Conservation (phyloP, 2,329 filamentous ascomycete genomes). For the Torrubiella hemipterigena region DNA sequence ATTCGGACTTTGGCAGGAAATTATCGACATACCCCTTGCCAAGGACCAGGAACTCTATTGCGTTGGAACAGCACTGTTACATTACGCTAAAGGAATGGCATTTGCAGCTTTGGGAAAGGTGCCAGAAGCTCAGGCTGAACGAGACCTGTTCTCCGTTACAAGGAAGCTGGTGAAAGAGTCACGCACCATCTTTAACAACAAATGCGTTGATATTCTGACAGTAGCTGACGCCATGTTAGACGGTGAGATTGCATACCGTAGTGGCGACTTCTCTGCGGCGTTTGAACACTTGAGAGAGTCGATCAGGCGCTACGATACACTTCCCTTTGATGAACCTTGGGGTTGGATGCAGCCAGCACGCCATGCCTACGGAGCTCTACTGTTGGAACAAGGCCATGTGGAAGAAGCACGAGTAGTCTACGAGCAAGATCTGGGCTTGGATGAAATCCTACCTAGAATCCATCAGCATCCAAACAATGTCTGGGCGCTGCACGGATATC, state of each 20-base stretch:
- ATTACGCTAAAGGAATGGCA: constrained; percentile 60
- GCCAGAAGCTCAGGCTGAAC: constrained; percentile 39
- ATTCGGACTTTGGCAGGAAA: constrained; percentile 60
- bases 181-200: constrained; percentile 37
- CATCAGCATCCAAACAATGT: constrained; percentile 61
- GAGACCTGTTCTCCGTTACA: constrained; percentile 37
- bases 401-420: constrained; percentile 47
- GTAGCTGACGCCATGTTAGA: constrained; percentile 58
- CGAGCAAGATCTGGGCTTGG: constrained; percentile 47
- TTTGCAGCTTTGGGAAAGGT: constrained; percentile 45
- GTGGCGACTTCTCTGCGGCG: constrained; percentile 42
- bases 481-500: constrained; percentile 62
- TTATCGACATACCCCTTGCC: constrained; percentile 45
- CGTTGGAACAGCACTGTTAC: constrained; percentile 53
- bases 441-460: constrained; percentile 48
- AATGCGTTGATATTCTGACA: constrained; percentile 42
- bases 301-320: constrained; percentile 45
- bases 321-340: constrained; percentile 66
- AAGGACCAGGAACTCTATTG: constrained; percentile 50
- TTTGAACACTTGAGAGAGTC: constrained; percentile 47
- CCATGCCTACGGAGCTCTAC: constrained; percentile 57
- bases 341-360: constrained; percentile 67
- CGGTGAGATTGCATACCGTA: constrained; percentile 62
- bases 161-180: constrained; percentile 39
- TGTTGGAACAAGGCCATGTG: constrained; percentile 53